Percentiles rank a stretch among this genome's conserved stretches.
Evolutionary conservation across 2,329 filamentous ascomycete genomes (phyloP).

Genomic region (Chalaropsis thielavioides): DNA sequence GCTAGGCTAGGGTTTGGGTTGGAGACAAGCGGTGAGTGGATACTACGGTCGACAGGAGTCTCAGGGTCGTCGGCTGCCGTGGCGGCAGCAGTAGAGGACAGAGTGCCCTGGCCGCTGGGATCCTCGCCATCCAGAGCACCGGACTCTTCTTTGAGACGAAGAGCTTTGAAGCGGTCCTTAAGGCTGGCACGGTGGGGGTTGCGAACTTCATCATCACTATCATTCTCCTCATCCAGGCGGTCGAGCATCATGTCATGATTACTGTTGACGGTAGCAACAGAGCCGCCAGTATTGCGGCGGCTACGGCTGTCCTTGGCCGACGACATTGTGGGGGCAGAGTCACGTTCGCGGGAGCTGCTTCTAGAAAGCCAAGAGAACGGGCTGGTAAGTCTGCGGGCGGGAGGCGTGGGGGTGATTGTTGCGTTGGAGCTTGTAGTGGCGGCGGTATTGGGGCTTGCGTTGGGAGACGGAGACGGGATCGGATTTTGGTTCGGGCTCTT

Average conservation of each 20-base stretch:
- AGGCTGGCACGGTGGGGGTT: slow-evolving; percentile 42
- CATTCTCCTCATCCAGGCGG: slow-evolving; percentile 58
- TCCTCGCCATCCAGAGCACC: slow-evolving; percentile 37
- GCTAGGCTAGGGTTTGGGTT: slow-evolving; percentile 57
- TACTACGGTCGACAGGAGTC: slow-evolving; percentile 20
- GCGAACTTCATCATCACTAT: slow-evolving; percentile 25
- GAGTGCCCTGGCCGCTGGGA: slow-evolving; percentile 36
- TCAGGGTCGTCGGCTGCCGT: slow-evolving; percentile 19
- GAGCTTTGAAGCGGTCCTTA: slow-evolving; percentile 63
- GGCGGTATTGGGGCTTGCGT: slow-evolving; percentile 27
- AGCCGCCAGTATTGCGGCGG: slow-evolving; percentile 62
- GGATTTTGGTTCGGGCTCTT: slow-evolving; percentile 31
- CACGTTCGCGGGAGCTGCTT: slow-evolving; percentile 23
- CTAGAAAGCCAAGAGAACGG: slow-evolving; percentile 78
- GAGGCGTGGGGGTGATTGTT: slow-evolving; percentile 24
- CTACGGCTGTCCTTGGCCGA: slow-evolving; percentile 35
- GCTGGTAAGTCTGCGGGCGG: slow-evolving; percentile 61
- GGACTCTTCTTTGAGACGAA: slow-evolving; percentile 61
- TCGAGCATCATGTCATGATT: slow-evolving; percentile 68
- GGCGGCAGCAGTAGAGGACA: slow-evolving; percentile 14
- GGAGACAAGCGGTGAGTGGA: slow-evolving; percentile 37
- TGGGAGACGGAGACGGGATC: slow-evolving; percentile 23
- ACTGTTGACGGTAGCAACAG: slow-evolving; percentile 62
- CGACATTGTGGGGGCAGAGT: slow-evolving; percentile 41
- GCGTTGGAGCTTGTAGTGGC: slow-evolving; percentile 21